Evolutionary conservation across 768 basidiomycete genomes (phyloP).

Genomic region (Peribolospora baueri): DNA sequence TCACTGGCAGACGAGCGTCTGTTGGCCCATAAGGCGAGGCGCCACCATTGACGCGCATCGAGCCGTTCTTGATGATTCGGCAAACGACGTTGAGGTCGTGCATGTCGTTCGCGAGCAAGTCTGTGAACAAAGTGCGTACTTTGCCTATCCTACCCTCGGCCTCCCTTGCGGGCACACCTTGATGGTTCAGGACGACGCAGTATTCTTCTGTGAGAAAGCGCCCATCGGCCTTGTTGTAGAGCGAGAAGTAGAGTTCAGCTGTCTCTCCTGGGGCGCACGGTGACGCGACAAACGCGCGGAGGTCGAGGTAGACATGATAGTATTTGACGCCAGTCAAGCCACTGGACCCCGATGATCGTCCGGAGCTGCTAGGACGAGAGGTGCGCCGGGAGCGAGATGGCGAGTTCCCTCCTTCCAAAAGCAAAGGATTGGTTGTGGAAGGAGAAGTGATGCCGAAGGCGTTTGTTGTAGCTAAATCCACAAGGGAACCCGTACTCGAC

Average conservation of each 20-base stretch:
- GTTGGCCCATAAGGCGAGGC: conserved; percentile 8
- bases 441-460: conserved; percentile 37
- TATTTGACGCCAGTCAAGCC: conserved; percentile 32
- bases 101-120: conserved; percentile 64
- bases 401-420: too few species aligned
- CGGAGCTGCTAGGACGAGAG: background rate
- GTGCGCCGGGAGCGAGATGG: too few species aligned
- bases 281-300: conserved; percentile 76
- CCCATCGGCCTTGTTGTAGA: conserved; percentile 55
- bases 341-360: background rate
- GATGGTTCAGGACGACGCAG: conserved; percentile 68
- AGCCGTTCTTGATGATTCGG: conserved; percentile 65
- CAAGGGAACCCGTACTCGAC: too few species aligned
- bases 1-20: too few species aligned
- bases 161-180: conserved; percentile 30
- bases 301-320: conserved; percentile 70
- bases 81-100: conserved; percentile 77
- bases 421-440: background rate
- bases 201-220: conserved; percentile 88
- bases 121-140: conserved; percentile 68
- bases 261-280: conserved; percentile 77
- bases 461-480: background rate
- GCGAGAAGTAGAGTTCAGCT: conserved; percentile 75
- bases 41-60: conserved; percentile 41
- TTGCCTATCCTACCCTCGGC: conserved; percentile 31